Percentiles rank a stretch among this genome's conserved stretches.
Conservation (phyloP, 192 early-diverging fungal species). For the Dimargaris cristalligena region DNA sequence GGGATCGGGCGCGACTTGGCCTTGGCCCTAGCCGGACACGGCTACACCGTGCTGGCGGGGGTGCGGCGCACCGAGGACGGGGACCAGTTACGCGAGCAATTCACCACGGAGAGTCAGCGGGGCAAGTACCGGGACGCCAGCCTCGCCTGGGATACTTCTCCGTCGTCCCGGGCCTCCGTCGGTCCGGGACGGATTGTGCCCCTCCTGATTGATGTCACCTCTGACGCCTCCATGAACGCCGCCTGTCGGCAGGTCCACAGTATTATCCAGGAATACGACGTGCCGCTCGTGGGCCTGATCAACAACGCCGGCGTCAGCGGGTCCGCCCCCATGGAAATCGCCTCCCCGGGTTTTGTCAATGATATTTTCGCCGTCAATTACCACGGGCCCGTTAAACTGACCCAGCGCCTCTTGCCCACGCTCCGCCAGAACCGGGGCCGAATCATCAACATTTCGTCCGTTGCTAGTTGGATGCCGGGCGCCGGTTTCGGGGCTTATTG, state of each 20-base stretch:
- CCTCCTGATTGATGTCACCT: conserved; percentile 26
- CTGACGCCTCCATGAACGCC: conserved; percentile 19
- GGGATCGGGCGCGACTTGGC: conserved; percentile 34
- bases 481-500: conserved; percentile 33
- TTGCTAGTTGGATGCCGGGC: conserved; percentile 30
- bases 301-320: conserved; percentile 33
- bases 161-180: too few species aligned
- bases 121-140: not conserved
- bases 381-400: conserved; percentile 26
- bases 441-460: conserved; percentile 31
- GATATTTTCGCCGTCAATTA: conserved; percentile 30
- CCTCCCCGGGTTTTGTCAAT: conserved; percentile 18
- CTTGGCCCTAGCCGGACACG: conserved; percentile 23
- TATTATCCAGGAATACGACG: conserved; percentile 18
- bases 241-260: conserved; percentile 16
- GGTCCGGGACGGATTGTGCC: conserved; percentile 18
- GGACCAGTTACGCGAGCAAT: conserved; percentile 22
- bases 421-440: conserved; percentile 24
- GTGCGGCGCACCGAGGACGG: conserved; percentile 32
- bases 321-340: conserved; percentile 27
- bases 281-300: conserved; percentile 26
- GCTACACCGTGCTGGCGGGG: conserved; percentile 34
- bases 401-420: conserved; percentile 28
- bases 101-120: conserved; percentile 9
- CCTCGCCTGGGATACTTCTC: not conserved